These are phyloP conservation scores for Cryptococcus wingfieldii DNA, from an alignment of 1,284 basidiomycete genomes.

Conservation along the genomic window DNA sequence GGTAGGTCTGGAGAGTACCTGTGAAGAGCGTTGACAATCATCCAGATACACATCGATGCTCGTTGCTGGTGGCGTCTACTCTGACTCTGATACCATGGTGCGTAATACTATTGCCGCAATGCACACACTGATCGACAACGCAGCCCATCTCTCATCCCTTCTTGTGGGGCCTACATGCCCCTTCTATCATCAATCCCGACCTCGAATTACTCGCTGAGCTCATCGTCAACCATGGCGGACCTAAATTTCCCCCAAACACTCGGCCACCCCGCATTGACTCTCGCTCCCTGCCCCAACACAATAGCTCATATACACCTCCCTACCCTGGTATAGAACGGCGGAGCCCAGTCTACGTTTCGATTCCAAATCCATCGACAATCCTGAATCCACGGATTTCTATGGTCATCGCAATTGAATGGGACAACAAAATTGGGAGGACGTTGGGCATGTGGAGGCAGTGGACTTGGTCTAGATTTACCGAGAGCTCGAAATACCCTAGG, in stretches of 20 bases:
- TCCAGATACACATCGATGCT: constrained; percentile 32
- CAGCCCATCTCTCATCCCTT: constrained; percentile 36
- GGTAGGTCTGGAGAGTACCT: constrained; percentile 12
- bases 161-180: constrained; percentile 29
- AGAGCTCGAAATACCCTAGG: constrained; percentile 13
- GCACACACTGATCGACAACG: background rate
- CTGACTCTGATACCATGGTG: constrained; percentile 37
- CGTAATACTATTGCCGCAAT: background rate
- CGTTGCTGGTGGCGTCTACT: constrained; percentile 35
- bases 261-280: background rate
- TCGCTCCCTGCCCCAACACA: background rate
- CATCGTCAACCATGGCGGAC: background rate
- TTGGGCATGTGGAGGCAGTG: constrained; percentile 13
- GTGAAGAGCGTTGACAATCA: background rate
- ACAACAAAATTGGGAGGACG: constrained; percentile 18
- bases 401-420: constrained; percentile 32
- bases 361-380: constrained; percentile 12
- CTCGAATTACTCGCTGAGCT: constrained; percentile 14
- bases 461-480: constrained; percentile 9
- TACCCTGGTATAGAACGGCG: constrained; percentile 4
- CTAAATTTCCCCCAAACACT: constrained; percentile 4
- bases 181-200: constrained; percentile 19
- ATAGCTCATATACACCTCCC: constrained; percentile 5
- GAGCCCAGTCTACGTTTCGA: background rate
- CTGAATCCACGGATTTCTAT: constrained; percentile 31